Percentiles rank a stretch among this genome's conserved stretches.
phyloP scores from a whole-genome alignment of 495 filamentous ascomycete species.

The Extremus antarcticus region DNA sequence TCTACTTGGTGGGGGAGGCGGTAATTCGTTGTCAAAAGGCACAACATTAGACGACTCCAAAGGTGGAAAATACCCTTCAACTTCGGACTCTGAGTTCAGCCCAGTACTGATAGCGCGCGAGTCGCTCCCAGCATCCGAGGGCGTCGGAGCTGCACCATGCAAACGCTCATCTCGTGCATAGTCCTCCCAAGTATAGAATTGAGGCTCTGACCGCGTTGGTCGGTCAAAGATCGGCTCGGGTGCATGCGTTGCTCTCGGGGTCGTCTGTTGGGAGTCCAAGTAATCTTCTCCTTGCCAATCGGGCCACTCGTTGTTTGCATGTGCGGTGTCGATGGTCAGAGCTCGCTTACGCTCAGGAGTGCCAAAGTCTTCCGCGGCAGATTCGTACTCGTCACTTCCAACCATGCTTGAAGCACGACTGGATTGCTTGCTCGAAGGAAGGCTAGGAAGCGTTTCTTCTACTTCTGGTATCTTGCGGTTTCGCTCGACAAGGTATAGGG shows the following conservation, averaged over 20 bases:
- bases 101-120: neutral
- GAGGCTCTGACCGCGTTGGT: slow-evolving; percentile 7
- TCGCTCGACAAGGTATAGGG: slow-evolving; percentile 34
- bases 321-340: slow-evolving; percentile 13
- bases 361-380: slow-evolving; percentile 23
- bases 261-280: slow-evolving; percentile 27
- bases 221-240: neutral
- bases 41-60: neutral
- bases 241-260: slow-evolving; percentile 24
- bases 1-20: neutral
- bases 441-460: slow-evolving; percentile 28
- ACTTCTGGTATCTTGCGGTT: slow-evolving; percentile 30
- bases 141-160: neutral
- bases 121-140: neutral
- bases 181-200: slow-evolving; percentile 22
- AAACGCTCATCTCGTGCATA: slow-evolving; percentile 16
- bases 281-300: slow-evolving; percentile 16
- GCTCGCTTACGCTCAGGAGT: neutral
- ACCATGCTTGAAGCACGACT: slow-evolving; percentile 25
- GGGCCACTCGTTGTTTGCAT: slow-evolving; percentile 2
- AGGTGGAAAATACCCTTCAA: neutral
- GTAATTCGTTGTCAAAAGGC: neutral
- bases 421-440: slow-evolving; percentile 27
- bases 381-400: slow-evolving; percentile 31
- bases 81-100: neutral